Conservation (phyloP, 2,329 filamentous ascomycete species). For the Geoglossum cookeanum region DNA sequence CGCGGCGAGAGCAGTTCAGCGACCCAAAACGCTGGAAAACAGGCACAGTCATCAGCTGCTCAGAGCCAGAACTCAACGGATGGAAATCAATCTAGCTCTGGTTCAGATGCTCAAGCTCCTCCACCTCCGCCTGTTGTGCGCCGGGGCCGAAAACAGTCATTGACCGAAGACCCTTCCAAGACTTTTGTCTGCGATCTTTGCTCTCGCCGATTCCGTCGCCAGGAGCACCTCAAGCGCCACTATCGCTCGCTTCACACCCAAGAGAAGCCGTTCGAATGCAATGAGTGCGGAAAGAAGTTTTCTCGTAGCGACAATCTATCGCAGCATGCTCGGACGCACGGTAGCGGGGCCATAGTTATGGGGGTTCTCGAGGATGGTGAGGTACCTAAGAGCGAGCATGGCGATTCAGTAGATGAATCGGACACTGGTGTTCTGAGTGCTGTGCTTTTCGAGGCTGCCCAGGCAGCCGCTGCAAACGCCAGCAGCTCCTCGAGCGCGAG, state of each 20-base stretch:
- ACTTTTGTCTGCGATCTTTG: slow-evolving; percentile 94
- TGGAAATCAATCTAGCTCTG: slow-evolving; percentile 7
- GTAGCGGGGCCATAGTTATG: slow-evolving; percentile 78
- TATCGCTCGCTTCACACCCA: slow-evolving; percentile 96
- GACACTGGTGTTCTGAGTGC: slow-evolving; percentile 52
- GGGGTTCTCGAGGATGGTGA: slow-evolving; percentile 62
- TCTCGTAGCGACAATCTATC: slow-evolving; percentile 93
- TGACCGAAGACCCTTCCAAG: slow-evolving; percentile 96
- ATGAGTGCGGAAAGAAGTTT: slow-evolving; percentile 98
- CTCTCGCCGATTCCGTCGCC: slow-evolving; percentile 90
- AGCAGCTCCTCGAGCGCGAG: slow-evolving; percentile 28
- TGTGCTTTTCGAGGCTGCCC: slow-evolving; percentile 64
- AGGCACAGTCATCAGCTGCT: slow-evolving; percentile 15
- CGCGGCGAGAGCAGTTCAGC: slow-evolving; percentile 9
- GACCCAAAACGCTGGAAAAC: slow-evolving; percentile 10
- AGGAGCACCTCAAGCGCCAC: slow-evolving; percentile 97
- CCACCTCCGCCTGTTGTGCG: slow-evolving; percentile 48
- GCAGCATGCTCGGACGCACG: slow-evolving; percentile 88
- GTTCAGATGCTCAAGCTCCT: background rate
- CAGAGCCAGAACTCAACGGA: slow-evolving; percentile 28
- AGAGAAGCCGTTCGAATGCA: slow-evolving; percentile 96
- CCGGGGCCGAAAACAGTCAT: slow-evolving; percentile 91
- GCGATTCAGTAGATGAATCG: slow-evolving; percentile 10
- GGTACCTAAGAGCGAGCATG: slow-evolving; percentile 19
- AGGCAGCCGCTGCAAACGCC: slow-evolving; percentile 35